phyloP scores from a whole-genome alignment of 2,329 filamentous ascomycete genomes.

The Tolypocladium album region DNA sequence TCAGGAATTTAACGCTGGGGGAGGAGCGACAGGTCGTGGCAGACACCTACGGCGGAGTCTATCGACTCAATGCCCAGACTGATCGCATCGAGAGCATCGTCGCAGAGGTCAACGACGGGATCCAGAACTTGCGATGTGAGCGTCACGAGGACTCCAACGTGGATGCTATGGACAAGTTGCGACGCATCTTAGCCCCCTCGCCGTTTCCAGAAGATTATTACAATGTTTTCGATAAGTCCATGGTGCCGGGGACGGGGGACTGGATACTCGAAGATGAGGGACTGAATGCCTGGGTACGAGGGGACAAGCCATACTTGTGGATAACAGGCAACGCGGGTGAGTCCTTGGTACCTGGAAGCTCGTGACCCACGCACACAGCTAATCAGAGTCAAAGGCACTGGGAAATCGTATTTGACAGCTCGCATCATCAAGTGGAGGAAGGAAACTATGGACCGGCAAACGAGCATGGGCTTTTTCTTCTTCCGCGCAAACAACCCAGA shows the following conservation, averaged over 20 bases:
- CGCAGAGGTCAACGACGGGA: constrained; percentile 21
- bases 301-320: constrained; percentile 29
- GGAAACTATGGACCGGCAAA: constrained; percentile 16
- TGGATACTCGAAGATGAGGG: constrained; percentile 31
- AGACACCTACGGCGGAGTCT: constrained; percentile 28
- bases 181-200: constrained; percentile 28
- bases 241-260: constrained; percentile 30
- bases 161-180: constrained; percentile 24
- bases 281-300: constrained; percentile 26
- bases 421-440: constrained; percentile 29
- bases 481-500: constrained; percentile 36
- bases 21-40: constrained; percentile 32
- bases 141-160: constrained; percentile 20
- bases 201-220: constrained; percentile 31
- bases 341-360: no score
- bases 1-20: constrained; percentile 27
- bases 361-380: background rate
- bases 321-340: constrained; percentile 30
- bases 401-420: constrained; percentile 34
- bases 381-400: constrained; percentile 18
- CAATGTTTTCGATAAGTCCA: constrained; percentile 26
- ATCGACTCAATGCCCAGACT: constrained; percentile 22
- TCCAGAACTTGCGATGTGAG: constrained; percentile 22
- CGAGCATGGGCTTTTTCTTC: constrained; percentile 32
- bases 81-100: constrained; percentile 23